phyloP scores from a whole-genome alignment of 176 grass and related monocot species.

The Aegilops umbellulata region DNA sequence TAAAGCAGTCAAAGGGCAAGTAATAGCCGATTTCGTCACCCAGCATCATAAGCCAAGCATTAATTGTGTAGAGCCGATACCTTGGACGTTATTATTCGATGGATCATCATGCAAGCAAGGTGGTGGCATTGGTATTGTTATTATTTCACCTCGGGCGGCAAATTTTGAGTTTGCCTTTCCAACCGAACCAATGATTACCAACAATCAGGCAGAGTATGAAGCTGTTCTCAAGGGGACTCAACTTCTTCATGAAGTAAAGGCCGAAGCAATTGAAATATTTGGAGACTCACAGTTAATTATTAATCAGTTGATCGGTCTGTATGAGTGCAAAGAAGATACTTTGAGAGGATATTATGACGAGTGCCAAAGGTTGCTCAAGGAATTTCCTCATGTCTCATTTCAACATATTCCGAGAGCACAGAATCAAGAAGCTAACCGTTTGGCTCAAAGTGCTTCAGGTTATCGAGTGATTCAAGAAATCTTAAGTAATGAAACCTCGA shows the following conservation, averaged over 20 bases:
- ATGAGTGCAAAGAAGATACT: neutral
- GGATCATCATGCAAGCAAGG: neutral
- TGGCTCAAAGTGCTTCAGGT: too few species aligned
- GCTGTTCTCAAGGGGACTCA: too few species aligned
- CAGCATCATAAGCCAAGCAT: neutral
- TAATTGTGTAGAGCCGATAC: neutral
- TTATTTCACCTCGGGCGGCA: neutral
- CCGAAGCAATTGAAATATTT: neutral
- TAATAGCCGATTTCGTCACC: neutral
- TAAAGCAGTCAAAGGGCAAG: neutral
- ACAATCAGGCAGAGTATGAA: too few species aligned
- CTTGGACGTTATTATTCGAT: neutral
- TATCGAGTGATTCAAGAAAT: too few species aligned
- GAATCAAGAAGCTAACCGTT: too few species aligned
- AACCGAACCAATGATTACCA: too few species aligned
- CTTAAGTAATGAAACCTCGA: too few species aligned
- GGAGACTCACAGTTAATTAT: neutral
- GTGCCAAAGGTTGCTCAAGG: neutral
- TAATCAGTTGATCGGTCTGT: neutral
- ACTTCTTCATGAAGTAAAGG: neutral
- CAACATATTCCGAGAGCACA: too few species aligned
- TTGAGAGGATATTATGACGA: neutral
- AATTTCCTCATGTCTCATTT: too few species aligned
- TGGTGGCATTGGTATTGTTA: neutral
- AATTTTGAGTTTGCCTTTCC: neutral